phyloP scores from a whole-genome alignment of 2,329 filamentous ascomycete species.

The Pseudocercospora eumusae region DNA sequence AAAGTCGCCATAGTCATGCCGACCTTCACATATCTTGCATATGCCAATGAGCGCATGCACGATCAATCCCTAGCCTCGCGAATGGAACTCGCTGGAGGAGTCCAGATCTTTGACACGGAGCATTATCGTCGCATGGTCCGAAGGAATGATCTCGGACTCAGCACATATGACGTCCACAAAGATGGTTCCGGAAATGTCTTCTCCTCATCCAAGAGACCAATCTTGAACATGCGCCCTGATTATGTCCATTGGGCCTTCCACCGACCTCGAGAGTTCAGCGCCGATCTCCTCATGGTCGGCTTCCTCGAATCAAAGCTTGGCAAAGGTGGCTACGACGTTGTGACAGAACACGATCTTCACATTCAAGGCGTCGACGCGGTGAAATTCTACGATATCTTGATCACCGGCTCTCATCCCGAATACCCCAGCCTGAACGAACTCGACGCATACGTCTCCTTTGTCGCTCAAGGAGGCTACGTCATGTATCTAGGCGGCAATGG shows the following conservation, averaged over 20 bases:
- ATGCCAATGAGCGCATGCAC: conserved; percentile 15
- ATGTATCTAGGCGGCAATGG: conserved; percentile 14
- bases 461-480: conserved; percentile 4
- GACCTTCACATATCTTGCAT: conserved; percentile 13
- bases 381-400: conserved; percentile 9
- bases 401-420: conserved; percentile 14
- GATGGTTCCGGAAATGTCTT: conserved; percentile 11
- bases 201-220: conserved; percentile 7
- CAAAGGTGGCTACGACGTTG: conserved; percentile 9
- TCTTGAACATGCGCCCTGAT: conserved; percentile 12
- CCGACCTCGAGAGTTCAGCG: conserved; percentile 11
- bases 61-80: conserved; percentile 9
- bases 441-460: conserved; percentile 4
- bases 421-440: conserved; percentile 12
- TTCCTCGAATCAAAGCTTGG: conserved; percentile 11
- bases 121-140: conserved; percentile 6
- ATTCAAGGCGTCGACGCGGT: background rate
- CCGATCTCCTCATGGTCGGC: conserved; percentile 12
- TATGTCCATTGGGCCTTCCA: conserved; percentile 12
- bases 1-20: conserved; percentile 11
- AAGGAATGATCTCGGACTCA: conserved; percentile 6
- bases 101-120: background rate
- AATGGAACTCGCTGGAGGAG: conserved; percentile 10
- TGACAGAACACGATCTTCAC: conserved; percentile 13
- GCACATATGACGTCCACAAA: conserved; percentile 9